Conservation (phyloP, 495 filamentous ascomycete species). For the Penicillium tannophilum region DNA sequence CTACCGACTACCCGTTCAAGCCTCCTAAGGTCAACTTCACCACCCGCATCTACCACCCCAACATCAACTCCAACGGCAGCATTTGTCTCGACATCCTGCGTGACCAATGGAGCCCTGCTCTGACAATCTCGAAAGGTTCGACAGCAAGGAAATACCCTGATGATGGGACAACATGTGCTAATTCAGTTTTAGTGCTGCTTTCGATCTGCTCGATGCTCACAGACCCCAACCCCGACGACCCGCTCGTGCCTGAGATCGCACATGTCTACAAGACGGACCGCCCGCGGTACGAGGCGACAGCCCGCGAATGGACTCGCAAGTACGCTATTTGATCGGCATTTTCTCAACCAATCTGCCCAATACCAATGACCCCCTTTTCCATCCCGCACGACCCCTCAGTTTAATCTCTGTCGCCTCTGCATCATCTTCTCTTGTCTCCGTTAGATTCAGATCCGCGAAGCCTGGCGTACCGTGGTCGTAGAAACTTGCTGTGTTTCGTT, state of each 20-base stretch:
- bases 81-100: conserved; percentile 98
- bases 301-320: conserved; percentile 98
- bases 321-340: conserved; percentile 73
- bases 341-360: conserved; percentile 27
- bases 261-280: conserved; percentile 99
- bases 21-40: conserved; percentile 99
- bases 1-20: conserved; percentile 99
- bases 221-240: conserved; percentile 98
- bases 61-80: conserved; percentile 99
- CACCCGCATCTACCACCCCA: conserved; percentile 98
- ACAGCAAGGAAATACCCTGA: background rate
- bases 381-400: conserved; percentile 25
- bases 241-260: conserved; percentile 96
- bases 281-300: conserved; percentile 91
- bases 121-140: conserved; percentile 97
- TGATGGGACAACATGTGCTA: background rate
- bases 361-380: conserved; percentile 12
- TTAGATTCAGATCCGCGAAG: conserved; percentile 48
- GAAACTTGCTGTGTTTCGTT: conserved; percentile 31
- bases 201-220: conserved; percentile 99
- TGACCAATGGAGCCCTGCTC: conserved; percentile 98
- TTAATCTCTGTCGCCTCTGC: conserved; percentile 34
- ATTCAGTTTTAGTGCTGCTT: conserved; percentile 68
- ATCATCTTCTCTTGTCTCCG: conserved; percentile 34
- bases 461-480: conserved; percentile 53